These are phyloP conservation scores for Ustulina deusta DNA, from an alignment of 2,329 filamentous ascomycete species.

Conservation along the genomic window DNA sequence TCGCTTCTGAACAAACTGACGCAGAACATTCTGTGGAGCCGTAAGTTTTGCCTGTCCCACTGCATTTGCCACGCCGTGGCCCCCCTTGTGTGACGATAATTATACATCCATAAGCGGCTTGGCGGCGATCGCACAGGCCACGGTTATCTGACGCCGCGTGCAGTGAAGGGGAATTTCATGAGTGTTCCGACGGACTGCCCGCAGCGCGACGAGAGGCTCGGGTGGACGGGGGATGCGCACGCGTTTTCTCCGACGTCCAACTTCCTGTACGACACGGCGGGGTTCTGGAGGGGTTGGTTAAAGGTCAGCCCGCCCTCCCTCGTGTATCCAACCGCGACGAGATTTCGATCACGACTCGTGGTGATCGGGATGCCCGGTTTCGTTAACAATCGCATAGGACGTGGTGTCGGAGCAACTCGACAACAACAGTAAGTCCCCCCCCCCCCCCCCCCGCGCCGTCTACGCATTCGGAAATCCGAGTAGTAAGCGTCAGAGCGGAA, in stretches of 20 bases:
- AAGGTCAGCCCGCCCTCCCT: constrained; percentile 40
- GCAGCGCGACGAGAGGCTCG: constrained; percentile 63
- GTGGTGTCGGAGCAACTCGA: constrained; percentile 53
- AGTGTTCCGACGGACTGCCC: constrained; percentile 65
- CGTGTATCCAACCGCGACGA: neutral
- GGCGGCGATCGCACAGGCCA: no score
- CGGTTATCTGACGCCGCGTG: neutral
- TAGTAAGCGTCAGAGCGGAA: neutral
- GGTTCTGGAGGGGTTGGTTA: constrained; percentile 64
- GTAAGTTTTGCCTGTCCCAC: constrained; percentile 34
- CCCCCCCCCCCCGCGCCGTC: no score
- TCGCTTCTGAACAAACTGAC: constrained; percentile 65
- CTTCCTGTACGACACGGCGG: constrained; percentile 65
- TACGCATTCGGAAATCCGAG: no score
- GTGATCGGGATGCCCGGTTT: neutral
- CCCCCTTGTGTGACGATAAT: neutral
- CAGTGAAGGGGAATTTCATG: constrained; percentile 68
- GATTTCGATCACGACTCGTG: no score
- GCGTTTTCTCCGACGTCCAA: constrained; percentile 62
- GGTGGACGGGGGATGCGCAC: constrained; percentile 63
- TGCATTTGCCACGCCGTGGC: neutral
- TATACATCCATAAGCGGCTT: no score
- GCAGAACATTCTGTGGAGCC: constrained; percentile 66
- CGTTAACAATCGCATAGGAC: constrained; percentile 51
- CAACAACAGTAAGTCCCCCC: constrained; percentile 40